Evolutionary conservation across 495 filamentous ascomycete species (phyloP).

Genomic region (Xylaria scruposa): DNA sequence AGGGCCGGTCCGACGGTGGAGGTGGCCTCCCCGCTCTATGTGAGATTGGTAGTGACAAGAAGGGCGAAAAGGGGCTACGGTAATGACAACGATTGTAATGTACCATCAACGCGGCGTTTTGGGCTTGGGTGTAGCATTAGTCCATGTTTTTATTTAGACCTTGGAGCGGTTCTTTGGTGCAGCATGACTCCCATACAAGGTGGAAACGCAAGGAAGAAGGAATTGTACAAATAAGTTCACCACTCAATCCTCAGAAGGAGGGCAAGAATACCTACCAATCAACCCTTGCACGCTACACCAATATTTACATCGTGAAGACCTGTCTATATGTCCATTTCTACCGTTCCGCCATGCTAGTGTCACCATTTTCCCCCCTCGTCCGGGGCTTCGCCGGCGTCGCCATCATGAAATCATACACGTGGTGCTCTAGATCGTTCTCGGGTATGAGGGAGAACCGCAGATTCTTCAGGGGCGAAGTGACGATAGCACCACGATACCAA

Average conservation of each 20-base stretch:
- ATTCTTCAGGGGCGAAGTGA: constrained; percentile 41
- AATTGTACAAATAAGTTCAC: constrained; percentile 28
- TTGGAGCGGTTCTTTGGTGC: background rate
- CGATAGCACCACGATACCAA: constrained; percentile 45
- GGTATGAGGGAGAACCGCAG: constrained; percentile 46
- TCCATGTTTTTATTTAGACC: constrained; percentile 4
- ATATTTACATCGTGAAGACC: background rate
- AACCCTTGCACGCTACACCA: background rate
- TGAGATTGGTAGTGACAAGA: background rate
- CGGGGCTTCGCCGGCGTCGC: background rate
- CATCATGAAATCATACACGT: constrained; percentile 33
- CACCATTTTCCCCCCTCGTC: background rate
- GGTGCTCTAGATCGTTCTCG: constrained; percentile 41
- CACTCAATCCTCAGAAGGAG: constrained; percentile 30
- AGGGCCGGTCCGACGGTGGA: constrained; percentile 44
- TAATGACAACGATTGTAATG: constrained; percentile 14
- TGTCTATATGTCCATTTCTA: background rate
- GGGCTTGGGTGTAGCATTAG: constrained; percentile 5
- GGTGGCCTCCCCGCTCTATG: constrained; percentile 32
- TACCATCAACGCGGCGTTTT: constrained; percentile 15
- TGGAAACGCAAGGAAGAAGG: constrained; percentile 17
- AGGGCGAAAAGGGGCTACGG: constrained; percentile 3
- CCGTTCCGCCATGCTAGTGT: background rate
- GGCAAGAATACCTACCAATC: constrained; percentile 17
- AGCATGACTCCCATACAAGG: background rate